Percentiles rank a stretch among this genome's conserved stretches.
These are phyloP conservation scores for Capsaspora owczarzaki DNA, from an alignment of 78 protist species.

Conservation along the genomic window DNA sequence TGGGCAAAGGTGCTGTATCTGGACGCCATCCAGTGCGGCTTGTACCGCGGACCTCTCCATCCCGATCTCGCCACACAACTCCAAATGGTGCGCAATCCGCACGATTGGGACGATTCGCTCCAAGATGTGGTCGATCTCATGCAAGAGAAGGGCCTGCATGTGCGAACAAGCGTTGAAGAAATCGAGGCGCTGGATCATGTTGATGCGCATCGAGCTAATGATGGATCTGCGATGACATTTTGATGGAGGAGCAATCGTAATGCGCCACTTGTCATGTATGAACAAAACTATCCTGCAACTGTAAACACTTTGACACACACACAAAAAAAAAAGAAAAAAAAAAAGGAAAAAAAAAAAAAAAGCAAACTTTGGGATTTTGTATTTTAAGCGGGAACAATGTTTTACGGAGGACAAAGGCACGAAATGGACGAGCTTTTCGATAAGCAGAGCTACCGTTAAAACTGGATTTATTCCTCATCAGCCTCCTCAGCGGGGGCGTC, in stretches of 20 bases:
- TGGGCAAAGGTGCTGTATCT: neutral
- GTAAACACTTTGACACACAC: neutral
- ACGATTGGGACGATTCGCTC: neutral
- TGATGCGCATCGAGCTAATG: neutral
- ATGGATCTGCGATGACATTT: neutral
- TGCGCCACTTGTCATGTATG: no score
- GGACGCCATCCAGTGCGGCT: neutral
- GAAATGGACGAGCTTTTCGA: neutral
- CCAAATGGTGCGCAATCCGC: no score
- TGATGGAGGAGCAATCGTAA: neutral
- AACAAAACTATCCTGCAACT: neutral
- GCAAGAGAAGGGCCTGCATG: neutral
- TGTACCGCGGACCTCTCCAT: no score
- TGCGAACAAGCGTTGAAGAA: neutral
- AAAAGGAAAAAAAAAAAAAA: neutral
- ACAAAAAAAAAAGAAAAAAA: no score
- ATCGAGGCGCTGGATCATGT: neutral
- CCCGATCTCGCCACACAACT: no score
- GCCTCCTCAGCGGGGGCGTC: conserved; percentile 29
- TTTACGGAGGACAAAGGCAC: neutral
- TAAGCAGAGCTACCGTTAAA: no score
- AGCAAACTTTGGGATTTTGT: neutral
- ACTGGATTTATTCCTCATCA: conserved; percentile 24
- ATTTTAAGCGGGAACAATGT: neutral
- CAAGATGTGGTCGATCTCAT: neutral